phyloP scores from a whole-genome alignment of 331 rosid species.

The Telfairia occidentalis region DNA sequence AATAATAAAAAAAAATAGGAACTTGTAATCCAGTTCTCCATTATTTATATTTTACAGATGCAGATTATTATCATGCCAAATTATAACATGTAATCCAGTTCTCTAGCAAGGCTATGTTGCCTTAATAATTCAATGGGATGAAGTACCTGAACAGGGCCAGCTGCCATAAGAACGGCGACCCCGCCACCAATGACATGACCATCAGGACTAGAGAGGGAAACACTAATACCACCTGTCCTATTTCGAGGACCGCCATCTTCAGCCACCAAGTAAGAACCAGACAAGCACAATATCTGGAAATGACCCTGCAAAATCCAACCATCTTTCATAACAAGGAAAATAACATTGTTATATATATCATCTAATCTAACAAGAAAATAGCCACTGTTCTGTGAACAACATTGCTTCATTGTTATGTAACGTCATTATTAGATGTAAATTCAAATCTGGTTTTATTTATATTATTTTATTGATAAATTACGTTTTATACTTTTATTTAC shows the following conservation, averaged over 20 bases:
- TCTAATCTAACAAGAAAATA: background rate
- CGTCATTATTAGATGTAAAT: background rate
- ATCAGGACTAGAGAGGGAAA: slow-evolving; percentile 72
- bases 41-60: background rate
- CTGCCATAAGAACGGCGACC: slow-evolving; percentile 63
- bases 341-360: background rate
- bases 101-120: background rate
- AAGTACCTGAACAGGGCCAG: slow-evolving; percentile 84
- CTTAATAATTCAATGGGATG: background rate
- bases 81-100: background rate
- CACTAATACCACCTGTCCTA: slow-evolving; percentile 81
- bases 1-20: background rate
- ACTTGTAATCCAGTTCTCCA: background rate
- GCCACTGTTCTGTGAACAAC: background rate
- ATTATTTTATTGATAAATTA: background rate
- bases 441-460: background rate
- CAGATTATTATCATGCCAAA: background rate
- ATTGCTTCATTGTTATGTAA: background rate
- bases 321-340: background rate
- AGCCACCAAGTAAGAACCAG: slow-evolving; percentile 93
- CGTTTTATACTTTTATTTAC: background rate
- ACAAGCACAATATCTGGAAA: slow-evolving; percentile 78
- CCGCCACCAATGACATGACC: slow-evolving; percentile 86
- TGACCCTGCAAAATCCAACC: slow-evolving; percentile 21
- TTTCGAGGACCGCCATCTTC: slow-evolving; percentile 82